A percentile compares a stretch with the other conserved stretches of the same genome.
These are phyloP conservation scores for Hymenoscyphus occultus DNA, from an alignment of 2,329 filamentous ascomycete genomes.

Conservation along the genomic window DNA sequence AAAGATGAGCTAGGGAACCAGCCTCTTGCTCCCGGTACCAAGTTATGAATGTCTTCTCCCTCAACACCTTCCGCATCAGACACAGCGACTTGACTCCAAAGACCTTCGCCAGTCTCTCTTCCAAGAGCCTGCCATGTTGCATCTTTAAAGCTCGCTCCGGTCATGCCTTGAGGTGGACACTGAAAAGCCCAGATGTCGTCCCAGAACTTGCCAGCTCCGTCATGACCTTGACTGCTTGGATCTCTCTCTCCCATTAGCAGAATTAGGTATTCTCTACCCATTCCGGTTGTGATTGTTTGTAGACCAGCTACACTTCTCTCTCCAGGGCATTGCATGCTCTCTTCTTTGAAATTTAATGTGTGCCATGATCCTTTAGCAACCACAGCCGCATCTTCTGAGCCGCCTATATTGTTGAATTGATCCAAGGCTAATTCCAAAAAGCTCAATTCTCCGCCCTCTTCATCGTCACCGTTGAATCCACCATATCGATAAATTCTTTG, in stretches of 20 bases:
- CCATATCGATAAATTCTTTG: constrained; percentile 74
- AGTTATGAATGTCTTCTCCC: constrained; percentile 40
- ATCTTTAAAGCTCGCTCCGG: constrained; percentile 52
- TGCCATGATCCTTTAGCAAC: constrained; percentile 54
- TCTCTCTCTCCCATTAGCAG: constrained; percentile 58
- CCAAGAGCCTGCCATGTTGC: constrained; percentile 54
- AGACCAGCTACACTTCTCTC: constrained; percentile 53
- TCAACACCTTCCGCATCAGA: constrained; percentile 44
- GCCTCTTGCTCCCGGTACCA: constrained; percentile 52
- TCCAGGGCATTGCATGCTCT: constrained; percentile 47
- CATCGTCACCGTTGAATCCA: constrained; percentile 68
- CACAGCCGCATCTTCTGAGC: constrained; percentile 49
- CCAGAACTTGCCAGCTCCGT: constrained; percentile 52
- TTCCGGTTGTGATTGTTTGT: constrained; percentile 54
- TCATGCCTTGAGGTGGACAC: constrained; percentile 53
- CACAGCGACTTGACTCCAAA: constrained; percentile 56
- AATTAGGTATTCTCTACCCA: constrained; percentile 60
- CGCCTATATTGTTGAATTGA: constrained; percentile 50
- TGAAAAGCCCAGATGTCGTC: constrained; percentile 64
- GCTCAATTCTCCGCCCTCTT: constrained; percentile 71
- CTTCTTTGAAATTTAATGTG: constrained; percentile 45
- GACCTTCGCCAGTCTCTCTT: constrained; percentile 54
- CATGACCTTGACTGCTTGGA: constrained; percentile 48
- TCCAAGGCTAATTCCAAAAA: constrained; percentile 58
- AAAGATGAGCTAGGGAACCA: constrained; percentile 57